Conservation (phyloP, 371 early-diverging fungal genomes). For the Massospora cicadina region DNA sequence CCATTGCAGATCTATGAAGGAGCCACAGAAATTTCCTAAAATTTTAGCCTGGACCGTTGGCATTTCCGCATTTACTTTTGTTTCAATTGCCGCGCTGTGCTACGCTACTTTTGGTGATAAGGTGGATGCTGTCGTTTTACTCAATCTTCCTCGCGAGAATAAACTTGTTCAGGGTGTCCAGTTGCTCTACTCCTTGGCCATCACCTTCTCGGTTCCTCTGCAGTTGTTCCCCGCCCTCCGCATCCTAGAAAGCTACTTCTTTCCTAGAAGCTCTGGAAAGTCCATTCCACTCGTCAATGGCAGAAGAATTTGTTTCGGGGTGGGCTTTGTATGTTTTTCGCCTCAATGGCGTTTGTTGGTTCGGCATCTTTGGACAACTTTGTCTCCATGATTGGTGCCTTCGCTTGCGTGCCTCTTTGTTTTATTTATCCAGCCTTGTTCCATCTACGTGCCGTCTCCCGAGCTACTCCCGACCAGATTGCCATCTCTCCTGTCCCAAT, state of each 20-base stretch:
- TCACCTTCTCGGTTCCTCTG: conserved; percentile 64
- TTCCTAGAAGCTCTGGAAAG: conserved; percentile 43
- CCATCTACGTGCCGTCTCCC: conserved; percentile 42
- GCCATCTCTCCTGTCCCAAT: conserved; percentile 10
- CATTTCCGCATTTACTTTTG: conserved; percentile 46
- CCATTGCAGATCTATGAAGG: conserved; percentile 57
- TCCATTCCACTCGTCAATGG: conserved; percentile 51
- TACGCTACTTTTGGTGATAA: conserved; percentile 63
- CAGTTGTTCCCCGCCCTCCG: conserved; percentile 68
- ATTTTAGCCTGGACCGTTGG: conserved; percentile 45
- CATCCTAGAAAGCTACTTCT: conserved; percentile 59
- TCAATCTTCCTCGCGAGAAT: conserved; percentile 53
- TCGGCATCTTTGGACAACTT: conserved; percentile 60
- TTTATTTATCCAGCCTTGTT: conserved; percentile 73
- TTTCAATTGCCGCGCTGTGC: conserved; percentile 52
- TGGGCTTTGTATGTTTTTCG: conserved; percentile 37
- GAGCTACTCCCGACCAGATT: conserved; percentile 11
- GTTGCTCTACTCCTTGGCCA: conserved; percentile 67
- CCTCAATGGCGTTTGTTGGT: conserved; percentile 50
- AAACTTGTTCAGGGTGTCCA: conserved; percentile 44
- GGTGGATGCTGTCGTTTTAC: conserved; percentile 56
- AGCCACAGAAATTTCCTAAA: conserved; percentile 52
- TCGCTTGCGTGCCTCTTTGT: conserved; percentile 48
- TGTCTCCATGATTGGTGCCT: conserved; percentile 60
- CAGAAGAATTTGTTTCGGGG: conserved; percentile 70